phyloP scores from a whole-genome alignment of 192 early-diverging fungal species.

The Thamnidium elegans region DNA sequence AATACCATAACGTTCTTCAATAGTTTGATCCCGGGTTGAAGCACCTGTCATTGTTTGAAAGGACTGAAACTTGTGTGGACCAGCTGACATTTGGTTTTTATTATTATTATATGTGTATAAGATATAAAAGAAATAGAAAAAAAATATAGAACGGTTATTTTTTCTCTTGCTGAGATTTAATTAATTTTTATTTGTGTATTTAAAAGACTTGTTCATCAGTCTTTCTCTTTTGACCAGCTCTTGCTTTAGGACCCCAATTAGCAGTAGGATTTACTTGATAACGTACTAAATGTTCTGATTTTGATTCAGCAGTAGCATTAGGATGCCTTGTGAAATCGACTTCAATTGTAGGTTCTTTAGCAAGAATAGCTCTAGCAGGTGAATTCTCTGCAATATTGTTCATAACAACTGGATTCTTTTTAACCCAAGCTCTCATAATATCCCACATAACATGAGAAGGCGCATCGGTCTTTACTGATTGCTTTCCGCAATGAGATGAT shows the following conservation, averaged over 20 bases:
- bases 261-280: conserved; percentile 95
- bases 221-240: conserved; percentile 53
- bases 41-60: conserved; percentile 27
- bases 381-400: conserved; percentile 65
- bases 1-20: conserved; percentile 74
- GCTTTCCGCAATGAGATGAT: conserved; percentile 73
- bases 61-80: conserved; percentile 21
- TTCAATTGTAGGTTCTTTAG: conserved; percentile 45
- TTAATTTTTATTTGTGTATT: background rate
- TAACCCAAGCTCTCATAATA: conserved; percentile 76
- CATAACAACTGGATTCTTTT: conserved; percentile 64
- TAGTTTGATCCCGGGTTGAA: conserved; percentile 50
- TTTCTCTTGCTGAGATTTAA: background rate
- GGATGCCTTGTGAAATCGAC: conserved; percentile 76
- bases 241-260: conserved; percentile 96
- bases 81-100: background rate
- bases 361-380: conserved; percentile 67
- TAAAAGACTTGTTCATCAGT: conserved; percentile 10
- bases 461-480: conserved; percentile 92
- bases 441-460: conserved; percentile 89
- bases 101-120: background rate
- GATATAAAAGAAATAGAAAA: background rate
- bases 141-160: background rate
- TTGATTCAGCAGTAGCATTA: conserved; percentile 70
- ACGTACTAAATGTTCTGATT: conserved; percentile 81